Percentiles rank a stretch among this genome's conserved stretches.
phyloP scores from a whole-genome alignment of 2,329 filamentous ascomycete genomes.

The Paecilomyces sp. region DNA sequence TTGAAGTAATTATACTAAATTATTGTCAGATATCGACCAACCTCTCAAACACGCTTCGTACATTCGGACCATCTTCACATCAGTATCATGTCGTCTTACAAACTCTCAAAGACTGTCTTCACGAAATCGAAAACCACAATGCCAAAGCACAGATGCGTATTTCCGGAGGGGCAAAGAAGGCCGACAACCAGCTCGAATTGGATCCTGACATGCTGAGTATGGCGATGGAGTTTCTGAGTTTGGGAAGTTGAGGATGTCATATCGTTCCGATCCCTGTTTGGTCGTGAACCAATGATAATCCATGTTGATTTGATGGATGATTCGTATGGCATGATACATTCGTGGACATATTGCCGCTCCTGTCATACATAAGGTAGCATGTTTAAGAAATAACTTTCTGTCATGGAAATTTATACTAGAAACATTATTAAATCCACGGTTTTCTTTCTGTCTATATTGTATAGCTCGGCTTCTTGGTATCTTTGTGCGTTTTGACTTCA shows the following conservation, averaged over 20 bases:
- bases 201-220: constrained; percentile 23
- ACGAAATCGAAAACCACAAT: constrained; percentile 13
- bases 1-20: not conserved
- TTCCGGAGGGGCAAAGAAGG: constrained; percentile 1
- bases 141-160: not conserved
- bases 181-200: constrained; percentile 7
- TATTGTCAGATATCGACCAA: constrained; percentile 32
- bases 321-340: too few relatives aligned
- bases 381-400: too few relatives aligned
- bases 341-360: too few relatives aligned
- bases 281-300: too few relatives aligned
- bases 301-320: too few relatives aligned
- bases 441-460: too few relatives aligned
- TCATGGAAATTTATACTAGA: too few relatives aligned
- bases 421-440: too few relatives aligned
- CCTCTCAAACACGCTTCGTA: constrained; percentile 32
- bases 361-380: too few relatives aligned
- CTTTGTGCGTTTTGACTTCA: too few relatives aligned
- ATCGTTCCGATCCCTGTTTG: not conserved
- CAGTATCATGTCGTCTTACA: constrained; percentile 31
- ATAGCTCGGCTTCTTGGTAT: too few relatives aligned
- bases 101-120: constrained; percentile 26
- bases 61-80: constrained; percentile 29
- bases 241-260: constrained; percentile 2
- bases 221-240: constrained; percentile 28